A percentile compares a stretch with the other conserved stretches of the same genome.
phyloP scores from a whole-genome alignment of 202 grass and related monocot genomes.

The Carex arenaria region DNA sequence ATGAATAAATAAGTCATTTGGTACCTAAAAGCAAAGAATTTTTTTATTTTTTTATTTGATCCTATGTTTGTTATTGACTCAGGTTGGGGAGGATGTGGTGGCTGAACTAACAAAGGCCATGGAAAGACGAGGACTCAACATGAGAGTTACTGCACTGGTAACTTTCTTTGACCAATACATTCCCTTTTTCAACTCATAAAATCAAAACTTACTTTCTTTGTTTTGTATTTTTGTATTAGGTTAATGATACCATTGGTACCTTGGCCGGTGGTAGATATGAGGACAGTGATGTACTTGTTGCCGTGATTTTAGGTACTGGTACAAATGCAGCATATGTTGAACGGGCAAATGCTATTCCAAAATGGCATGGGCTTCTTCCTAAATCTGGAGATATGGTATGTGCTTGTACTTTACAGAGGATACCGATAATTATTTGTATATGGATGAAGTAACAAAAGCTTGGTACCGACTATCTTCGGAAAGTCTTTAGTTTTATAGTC shows the following conservation, averaged over 20 bases:
- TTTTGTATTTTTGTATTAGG: constrained; percentile 25
- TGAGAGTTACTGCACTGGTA: constrained; percentile 67
- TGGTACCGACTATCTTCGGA: background rate
- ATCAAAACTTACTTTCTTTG: background rate
- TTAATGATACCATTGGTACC: constrained; percentile 83
- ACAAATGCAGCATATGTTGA: constrained; percentile 91
- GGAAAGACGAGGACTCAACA: constrained; percentile 57
- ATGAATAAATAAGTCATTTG: background rate
- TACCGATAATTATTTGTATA: background rate
- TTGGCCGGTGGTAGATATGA: constrained; percentile 74
- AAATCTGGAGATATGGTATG: constrained; percentile 70
- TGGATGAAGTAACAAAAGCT: background rate
- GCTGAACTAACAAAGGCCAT: constrained; percentile 66
- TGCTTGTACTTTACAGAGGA: background rate
- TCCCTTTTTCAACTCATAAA: background rate
- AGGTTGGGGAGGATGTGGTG: constrained; percentile 78
- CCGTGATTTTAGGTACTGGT: constrained; percentile 75
- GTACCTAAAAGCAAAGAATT: background rate
- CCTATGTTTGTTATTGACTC: constrained; percentile 11
- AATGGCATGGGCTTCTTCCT: constrained; percentile 53
- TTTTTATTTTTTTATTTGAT: background rate
- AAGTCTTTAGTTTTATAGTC: background rate
- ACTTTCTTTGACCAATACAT: constrained; percentile 5
- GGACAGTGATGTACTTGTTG: constrained; percentile 57
- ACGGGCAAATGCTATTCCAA: constrained; percentile 56